A percentile compares a stretch with the other conserved stretches of the same genome.
Evolutionary conservation across 352 stramenopile genomes (phyloP).

Genomic region (Phytopythium helicoides): DNA sequence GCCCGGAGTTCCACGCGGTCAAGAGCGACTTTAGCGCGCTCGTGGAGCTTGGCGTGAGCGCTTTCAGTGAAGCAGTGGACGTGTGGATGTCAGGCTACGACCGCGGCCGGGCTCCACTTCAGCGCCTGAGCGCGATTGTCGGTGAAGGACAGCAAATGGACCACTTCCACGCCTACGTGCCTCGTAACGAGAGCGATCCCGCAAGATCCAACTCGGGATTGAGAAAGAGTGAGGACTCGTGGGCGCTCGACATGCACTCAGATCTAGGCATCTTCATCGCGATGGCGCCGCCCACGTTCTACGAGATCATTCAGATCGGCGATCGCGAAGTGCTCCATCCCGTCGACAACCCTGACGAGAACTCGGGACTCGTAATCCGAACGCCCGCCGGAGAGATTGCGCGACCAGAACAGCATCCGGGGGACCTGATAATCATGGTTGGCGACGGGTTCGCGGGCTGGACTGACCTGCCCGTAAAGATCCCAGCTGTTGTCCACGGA

Average conservation of each 20-base stretch:
- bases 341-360: conserved; percentile 12
- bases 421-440: conserved; percentile 18
- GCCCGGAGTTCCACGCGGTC: conserved; percentile 11
- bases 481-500: conserved; percentile 18
- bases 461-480: conserved; percentile 7
- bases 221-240: not conserved
- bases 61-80: conserved; percentile 11
- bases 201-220: no score
- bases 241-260: conserved; percentile 20
- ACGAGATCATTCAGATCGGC: conserved; percentile 1
- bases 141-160: conserved; percentile 10
- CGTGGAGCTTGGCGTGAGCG: conserved; percentile 6
- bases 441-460: conserved; percentile 18
- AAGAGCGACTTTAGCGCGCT: conserved; percentile 13
- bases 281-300: conserved; percentile 18
- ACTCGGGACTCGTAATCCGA: conserved; percentile 13
- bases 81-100: not conserved
- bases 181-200: not conserved
- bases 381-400: conserved; percentile 5
- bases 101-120: not conserved
- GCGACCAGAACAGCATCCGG: conserved; percentile 8
- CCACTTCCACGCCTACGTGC: conserved; percentile 21
- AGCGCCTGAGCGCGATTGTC: conserved; percentile 9
- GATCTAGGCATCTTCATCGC: conserved; percentile 19
- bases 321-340: not conserved